These are phyloP conservation scores for Phellinidium pouzarii DNA, from an alignment of 1,284 basidiomycete species.

Conservation along the genomic window DNA sequence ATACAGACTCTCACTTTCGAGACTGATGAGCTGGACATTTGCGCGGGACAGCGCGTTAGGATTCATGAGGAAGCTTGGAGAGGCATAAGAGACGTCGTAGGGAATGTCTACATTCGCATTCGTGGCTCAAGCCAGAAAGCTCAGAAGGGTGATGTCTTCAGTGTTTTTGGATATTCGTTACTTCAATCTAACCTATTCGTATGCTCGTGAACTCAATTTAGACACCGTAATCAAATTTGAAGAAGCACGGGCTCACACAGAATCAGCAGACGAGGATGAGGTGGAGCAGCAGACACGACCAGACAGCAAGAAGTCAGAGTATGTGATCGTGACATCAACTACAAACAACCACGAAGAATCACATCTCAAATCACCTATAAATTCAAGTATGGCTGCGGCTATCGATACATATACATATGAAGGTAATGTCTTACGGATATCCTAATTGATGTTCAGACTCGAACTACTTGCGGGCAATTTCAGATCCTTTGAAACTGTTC, in stretches of 20 bases:
- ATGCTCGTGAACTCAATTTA: neutral
- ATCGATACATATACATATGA: neutral
- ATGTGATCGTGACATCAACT: neutral
- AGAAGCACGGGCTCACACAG: conserved; percentile 1
- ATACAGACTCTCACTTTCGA: conserved; percentile 4
- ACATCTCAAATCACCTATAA: neutral
- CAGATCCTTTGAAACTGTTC: conserved; percentile 14
- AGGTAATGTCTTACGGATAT: conserved; percentile 3
- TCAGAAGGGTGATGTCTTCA: neutral
- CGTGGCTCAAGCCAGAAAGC: neutral
- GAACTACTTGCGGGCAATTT: neutral
- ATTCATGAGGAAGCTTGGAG: conserved; percentile 17
- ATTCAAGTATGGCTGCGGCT: neutral
- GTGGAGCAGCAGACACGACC: conserved; percentile 12
- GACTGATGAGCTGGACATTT: conserved; percentile 16
- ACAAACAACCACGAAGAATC: neutral
- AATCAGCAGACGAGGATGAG: conserved; percentile 15
- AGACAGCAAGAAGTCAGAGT: conserved; percentile 4
- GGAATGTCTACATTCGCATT: conserved; percentile 13
- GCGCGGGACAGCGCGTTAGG: conserved; percentile 8
- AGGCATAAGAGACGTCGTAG: conserved; percentile 13
- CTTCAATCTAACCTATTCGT: neutral
- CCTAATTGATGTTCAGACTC: neutral
- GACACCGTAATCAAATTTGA: too few relatives aligned
- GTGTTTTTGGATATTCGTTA: neutral